These are phyloP conservation scores for Gossypioides kirkii DNA, from an alignment of 345 rosid species.

Conservation along the genomic window DNA sequence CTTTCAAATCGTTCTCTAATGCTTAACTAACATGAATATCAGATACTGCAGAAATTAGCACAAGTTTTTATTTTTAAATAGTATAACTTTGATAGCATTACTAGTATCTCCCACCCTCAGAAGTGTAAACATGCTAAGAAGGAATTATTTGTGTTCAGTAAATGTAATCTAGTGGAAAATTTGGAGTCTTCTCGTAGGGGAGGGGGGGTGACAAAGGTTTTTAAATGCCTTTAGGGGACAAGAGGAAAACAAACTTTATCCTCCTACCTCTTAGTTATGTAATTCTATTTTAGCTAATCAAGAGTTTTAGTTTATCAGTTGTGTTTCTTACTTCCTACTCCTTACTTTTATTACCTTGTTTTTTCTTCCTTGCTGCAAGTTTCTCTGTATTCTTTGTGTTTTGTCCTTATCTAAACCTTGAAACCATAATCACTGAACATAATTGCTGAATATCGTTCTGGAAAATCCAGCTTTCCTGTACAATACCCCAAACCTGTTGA, in stretches of 20 bases:
- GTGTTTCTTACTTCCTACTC: background rate
- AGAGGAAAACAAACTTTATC: background rate
- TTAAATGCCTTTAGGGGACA: background rate
- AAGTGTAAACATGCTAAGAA: background rate
- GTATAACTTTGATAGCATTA: background rate
- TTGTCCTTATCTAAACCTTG: background rate
- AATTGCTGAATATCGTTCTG: background rate
- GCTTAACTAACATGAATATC: background rate
- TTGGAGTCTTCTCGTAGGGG: background rate
- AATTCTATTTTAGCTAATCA: background rate
- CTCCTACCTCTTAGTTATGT: background rate
- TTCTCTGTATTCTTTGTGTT: background rate
- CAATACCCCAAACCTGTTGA: background rate
- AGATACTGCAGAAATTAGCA: background rate
- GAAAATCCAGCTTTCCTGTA: background rate
- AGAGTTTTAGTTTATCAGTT: background rate
- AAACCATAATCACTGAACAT: background rate
- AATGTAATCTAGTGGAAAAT: background rate
- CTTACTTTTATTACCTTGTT: background rate
- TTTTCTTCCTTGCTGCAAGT: background rate
- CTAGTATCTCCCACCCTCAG: background rate
- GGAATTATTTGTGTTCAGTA: background rate
- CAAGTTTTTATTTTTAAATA: background rate
- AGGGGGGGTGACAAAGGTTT: background rate
- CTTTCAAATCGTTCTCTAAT: background rate